Evolutionary conservation across 208 protist genomes (phyloP).

Genomic region (Leishmania braziliensis): DNA sequence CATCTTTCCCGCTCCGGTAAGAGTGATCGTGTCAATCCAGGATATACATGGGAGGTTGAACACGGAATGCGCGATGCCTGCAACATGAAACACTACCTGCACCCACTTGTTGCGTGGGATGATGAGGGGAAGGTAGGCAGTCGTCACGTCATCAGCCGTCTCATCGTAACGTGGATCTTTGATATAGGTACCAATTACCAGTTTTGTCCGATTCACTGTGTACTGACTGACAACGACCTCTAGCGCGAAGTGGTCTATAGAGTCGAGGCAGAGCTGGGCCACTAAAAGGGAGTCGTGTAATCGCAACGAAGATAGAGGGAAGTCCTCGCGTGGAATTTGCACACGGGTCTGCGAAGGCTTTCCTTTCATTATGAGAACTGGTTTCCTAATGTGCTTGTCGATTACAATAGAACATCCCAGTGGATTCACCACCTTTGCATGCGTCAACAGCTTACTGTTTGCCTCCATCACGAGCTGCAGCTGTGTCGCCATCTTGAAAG

Average conservation of each 20-base stretch:
- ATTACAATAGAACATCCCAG: slow-evolving; percentile 61
- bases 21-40: slow-evolving; percentile 63
- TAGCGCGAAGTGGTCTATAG: slow-evolving; percentile 64
- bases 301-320: slow-evolving; percentile 45
- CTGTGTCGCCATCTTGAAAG: slow-evolving; percentile 1
- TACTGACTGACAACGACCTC: slow-evolving; percentile 58
- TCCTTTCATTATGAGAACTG: slow-evolving; percentile 66
- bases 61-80: slow-evolving; percentile 65
- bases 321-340: slow-evolving; percentile 70
- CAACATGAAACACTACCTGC: slow-evolving; percentile 84
- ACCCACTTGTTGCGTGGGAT: slow-evolving; percentile 83
- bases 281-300: slow-evolving; percentile 52
- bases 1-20: slow-evolving; percentile 57
- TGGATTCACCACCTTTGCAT: slow-evolving; percentile 56
- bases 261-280: slow-evolving; percentile 58
- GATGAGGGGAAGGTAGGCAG: slow-evolving; percentile 66
- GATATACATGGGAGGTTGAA: slow-evolving; percentile 62
- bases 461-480: slow-evolving; percentile 38
- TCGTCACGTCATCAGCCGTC: slow-evolving; percentile 32
- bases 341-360: slow-evolving; percentile 43
- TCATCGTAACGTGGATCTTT: slow-evolving; percentile 47
- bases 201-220: slow-evolving; percentile 50
- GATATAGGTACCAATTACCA: slow-evolving; percentile 71
- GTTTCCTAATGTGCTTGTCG: slow-evolving; percentile 41
- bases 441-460: slow-evolving; percentile 34